Evolutionary conservation across 345 rosid species (phyloP), one percentile per base, ranked within the genome.

Genomic region (Salix arbutifolia): DNA sequence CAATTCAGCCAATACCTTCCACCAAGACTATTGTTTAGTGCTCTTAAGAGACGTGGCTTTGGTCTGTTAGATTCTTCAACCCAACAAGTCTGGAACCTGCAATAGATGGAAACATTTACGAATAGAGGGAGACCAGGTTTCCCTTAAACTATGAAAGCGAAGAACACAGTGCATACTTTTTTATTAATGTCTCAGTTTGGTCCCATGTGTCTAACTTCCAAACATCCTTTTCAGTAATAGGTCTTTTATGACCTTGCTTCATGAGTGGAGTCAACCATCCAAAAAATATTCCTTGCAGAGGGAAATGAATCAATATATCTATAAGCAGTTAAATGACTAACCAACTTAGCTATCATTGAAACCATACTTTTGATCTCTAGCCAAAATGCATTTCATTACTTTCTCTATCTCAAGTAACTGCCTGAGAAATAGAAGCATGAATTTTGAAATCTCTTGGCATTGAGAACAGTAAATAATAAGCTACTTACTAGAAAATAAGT

Each of bases 181-280:
- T 70, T 56, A 75, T 88, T 75, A 96, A 85, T 8, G 90, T 94
- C 87, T 91, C 97, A 31, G 99, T 89, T 66, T 70, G 92, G 86
- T 96, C 99, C 99, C 98, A 94, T 25, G 88, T 83, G 80, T 96
- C 99, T 72, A 96, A 83, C 75, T 91, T 88, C 99, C 99, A 94
- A 33, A 96, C 87, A 80, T 96, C 99, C 86, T 88, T 96, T 83
- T 94, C 98, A 3, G 93, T 94, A 73, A 96, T 88, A 69, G 97
- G 94, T 76, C 87, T 87, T 85, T 87, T 86, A 19, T 91, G 91
- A 62, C 97, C 99, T 81, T 72, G 85, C 91, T 88, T 77, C 99
- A 96, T 92, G 72, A 96, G 86, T 40, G 98, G 93, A 82, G 85
- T 90, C 89, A 94, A 83, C 99, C 99, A 96, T 72, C 94, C 77